Base-by-base conservation (phyloP, 2,329 filamentous ascomycete genomes). In the Scortechinia acanthostroma region DNA sequence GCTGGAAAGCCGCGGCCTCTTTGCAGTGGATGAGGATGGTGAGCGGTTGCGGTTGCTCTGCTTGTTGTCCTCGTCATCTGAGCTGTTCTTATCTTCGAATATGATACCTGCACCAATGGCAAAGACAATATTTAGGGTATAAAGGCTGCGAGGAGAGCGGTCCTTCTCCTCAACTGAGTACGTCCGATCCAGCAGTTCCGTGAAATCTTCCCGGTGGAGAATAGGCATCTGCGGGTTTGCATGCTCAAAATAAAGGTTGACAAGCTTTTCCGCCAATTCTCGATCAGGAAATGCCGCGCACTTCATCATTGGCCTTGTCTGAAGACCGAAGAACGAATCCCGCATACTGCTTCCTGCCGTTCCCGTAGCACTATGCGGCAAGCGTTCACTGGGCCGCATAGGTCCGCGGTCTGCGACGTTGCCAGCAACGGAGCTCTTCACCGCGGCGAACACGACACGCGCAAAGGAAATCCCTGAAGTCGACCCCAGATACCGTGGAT, bases 221-320 rank as follows among this genome's bases (percentile, higher is more conserved):
- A 96, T 89, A 0, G 91, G 91, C 51, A 96, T 94, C 62, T 97
- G 91, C 3, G 91, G 91, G 59, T 97, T 97, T 1, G 91, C 89
- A 60, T 96, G 88, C 65, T 96, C 89, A 61, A 97, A 97, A 62
- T 96, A 97, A 28, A 96, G 75, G 45, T 82, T 78, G 28, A 88
- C 83, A 16, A 97, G 73, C 48, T 80, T 77, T 45, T 77, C 65
- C 1, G 83, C 91, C 2, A 95, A 70, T 22, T 86, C 79, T 50
- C 77, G 80, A 50, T 87, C 80, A 0, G 93, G 93, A 54, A 97
- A 96, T 1, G 81, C 74, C 1, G 91, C 91, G 40, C 87, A 86
- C 49, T 87, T 83, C 58, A 96, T 93, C 15, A 83, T 89, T 2
- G 91, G 89, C 54, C 86, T 91, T 2, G 88, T 94, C 54, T 96